Percentiles rank a stretch among this genome's conserved stretches.
Evolutionary conservation across 2,329 filamentous ascomycete species (phyloP).

Genomic region (Colletotrichum godetiae): DNA sequence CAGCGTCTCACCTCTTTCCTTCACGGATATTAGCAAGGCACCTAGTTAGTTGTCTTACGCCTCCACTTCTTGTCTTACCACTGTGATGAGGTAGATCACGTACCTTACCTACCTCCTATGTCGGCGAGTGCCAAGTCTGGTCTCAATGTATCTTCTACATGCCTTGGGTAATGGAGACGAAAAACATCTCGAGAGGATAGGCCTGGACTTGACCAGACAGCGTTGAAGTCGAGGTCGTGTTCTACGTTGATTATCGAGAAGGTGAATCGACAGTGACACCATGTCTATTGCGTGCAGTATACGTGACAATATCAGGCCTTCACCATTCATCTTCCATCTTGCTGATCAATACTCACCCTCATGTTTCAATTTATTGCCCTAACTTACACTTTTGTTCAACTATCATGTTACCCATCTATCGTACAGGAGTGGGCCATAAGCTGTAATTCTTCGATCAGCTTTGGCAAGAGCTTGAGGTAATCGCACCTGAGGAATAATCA

Average conservation of each 20-base stretch:
- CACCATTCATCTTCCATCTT: neutral
- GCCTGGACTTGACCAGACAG: neutral
- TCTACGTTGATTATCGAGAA: neutral
- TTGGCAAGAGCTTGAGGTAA: neutral
- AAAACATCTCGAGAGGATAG: neutral
- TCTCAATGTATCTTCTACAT: neutral
- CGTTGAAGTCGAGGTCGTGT: neutral
- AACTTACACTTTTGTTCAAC: neutral
- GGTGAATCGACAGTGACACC: neutral
- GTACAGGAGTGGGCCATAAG: neutral
- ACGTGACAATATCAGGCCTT: neutral
- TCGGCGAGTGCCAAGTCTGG: neutral
- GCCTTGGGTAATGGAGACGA: neutral
- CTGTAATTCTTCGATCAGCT: neutral
- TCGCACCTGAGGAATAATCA: neutral
- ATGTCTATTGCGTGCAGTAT: neutral
- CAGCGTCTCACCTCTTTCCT: neutral
- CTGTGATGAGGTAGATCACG: neutral
- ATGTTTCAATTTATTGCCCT: neutral
- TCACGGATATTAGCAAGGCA: neutral
- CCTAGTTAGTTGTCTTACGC: neutral
- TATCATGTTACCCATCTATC: neutral
- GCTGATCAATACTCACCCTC: neutral
- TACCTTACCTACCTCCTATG: no score
- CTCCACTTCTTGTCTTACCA: neutral